These are phyloP conservation scores for Talaromyces rugulosus DNA, from an alignment of 2,329 filamentous ascomycete species.

Conservation along the genomic window DNA sequence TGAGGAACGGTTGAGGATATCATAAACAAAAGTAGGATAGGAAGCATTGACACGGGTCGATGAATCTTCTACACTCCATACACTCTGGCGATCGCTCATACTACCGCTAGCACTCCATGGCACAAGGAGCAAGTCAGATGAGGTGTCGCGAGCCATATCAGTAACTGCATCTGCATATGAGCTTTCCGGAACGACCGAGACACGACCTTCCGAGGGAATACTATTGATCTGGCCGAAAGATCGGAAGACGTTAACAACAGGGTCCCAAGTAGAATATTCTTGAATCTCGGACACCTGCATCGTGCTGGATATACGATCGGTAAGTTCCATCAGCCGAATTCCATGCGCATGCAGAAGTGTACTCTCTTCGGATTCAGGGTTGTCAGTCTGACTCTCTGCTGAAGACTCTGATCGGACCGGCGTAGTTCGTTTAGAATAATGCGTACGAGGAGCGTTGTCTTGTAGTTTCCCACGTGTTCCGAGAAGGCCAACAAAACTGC, in stretches of 20 bases:
- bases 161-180: slow-evolving; percentile 76
- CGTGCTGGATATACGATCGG: slow-evolving; percentile 87
- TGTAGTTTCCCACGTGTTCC: slow-evolving; percentile 49
- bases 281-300: slow-evolving; percentile 87
- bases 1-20: slow-evolving; percentile 54
- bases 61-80: slow-evolving; percentile 49
- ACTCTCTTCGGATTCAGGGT: slow-evolving; percentile 16
- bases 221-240: slow-evolving; percentile 83
- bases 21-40: slow-evolving; percentile 71
- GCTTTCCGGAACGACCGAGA: slow-evolving; percentile 72
- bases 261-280: slow-evolving; percentile 68
- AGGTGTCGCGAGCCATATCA: slow-evolving; percentile 64
- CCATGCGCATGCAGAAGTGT: slow-evolving; percentile 69
- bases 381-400: slow-evolving; percentile 20
- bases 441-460: slow-evolving; percentile 28
- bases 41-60: slow-evolving; percentile 56
- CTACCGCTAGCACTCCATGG: slow-evolving; percentile 86
- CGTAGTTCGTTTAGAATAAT: slow-evolving; percentile 28
- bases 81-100: slow-evolving; percentile 61
- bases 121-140: slow-evolving; percentile 71
- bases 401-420: slow-evolving; percentile 8
- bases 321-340: slow-evolving; percentile 79
- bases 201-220: slow-evolving; percentile 74
- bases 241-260: slow-evolving; percentile 85
- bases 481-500: slow-evolving; percentile 77